Conservation (phyloP, 2,329 filamentous ascomycete species). For the Aspergillus latus region DNA sequence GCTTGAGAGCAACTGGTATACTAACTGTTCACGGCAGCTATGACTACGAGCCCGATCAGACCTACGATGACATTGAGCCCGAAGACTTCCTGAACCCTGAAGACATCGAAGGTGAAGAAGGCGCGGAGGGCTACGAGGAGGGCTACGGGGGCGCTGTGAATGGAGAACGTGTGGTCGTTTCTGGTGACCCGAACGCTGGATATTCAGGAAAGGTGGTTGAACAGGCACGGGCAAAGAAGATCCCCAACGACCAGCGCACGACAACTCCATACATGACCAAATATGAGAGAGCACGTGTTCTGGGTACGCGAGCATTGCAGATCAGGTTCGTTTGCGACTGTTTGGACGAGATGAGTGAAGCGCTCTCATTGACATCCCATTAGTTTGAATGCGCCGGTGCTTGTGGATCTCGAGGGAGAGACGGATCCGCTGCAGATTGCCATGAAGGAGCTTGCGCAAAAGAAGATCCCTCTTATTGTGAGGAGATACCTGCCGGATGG, state of each 20-base stretch:
- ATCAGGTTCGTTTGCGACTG: slow-evolving; percentile 68
- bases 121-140: slow-evolving; percentile 56
- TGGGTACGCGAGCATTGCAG: slow-evolving; percentile 90
- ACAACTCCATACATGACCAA: slow-evolving; percentile 99
- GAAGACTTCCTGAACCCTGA: slow-evolving; percentile 60
- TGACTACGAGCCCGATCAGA: slow-evolving; percentile 58
- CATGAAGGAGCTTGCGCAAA: slow-evolving; percentile 94
- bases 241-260: slow-evolving; percentile 79
- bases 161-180: slow-evolving; percentile 44
- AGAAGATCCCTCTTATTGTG: slow-evolving; percentile 97
- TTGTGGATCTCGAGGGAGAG: slow-evolving; percentile 95
- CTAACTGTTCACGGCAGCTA: slow-evolving; percentile 37
- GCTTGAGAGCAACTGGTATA: slow-evolving; percentile 20
- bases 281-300: slow-evolving; percentile 90
- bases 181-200: slow-evolving; percentile 54
- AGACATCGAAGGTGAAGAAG: slow-evolving; percentile 50
- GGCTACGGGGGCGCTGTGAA: slow-evolving; percentile 37
- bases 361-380: slow-evolving; percentile 13
- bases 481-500: slow-evolving; percentile 95
- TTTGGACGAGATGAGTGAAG: too few species aligned
- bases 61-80: slow-evolving; percentile 67
- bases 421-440: slow-evolving; percentile 97
- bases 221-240: slow-evolving; percentile 73
- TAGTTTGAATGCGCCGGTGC: slow-evolving; percentile 95
- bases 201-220: slow-evolving; percentile 56